These are phyloP conservation scores for Articulospora tetracladia DNA, from an alignment of 495 filamentous ascomycete species.

Conservation along the genomic window DNA sequence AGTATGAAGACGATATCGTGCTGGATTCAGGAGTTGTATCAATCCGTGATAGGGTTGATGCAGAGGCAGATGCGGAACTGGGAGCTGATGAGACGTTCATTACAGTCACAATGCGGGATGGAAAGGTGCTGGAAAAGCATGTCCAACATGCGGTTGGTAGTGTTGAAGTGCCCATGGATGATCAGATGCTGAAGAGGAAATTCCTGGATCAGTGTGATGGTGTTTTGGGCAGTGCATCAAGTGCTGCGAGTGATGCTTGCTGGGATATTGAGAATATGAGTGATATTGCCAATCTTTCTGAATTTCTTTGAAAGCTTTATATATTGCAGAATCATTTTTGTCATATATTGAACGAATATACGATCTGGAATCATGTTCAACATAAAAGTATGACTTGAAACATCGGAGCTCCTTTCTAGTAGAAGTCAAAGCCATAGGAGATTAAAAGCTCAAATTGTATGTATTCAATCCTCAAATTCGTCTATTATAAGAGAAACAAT, in stretches of 20 bases:
- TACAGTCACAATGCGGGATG: constrained; percentile 31
- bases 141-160: constrained; percentile 48
- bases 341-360: no score
- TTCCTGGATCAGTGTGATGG: constrained; percentile 38
- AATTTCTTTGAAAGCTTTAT: background rate
- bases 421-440: no score
- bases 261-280: constrained; percentile 2
- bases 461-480: no score
- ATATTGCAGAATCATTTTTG: no score
- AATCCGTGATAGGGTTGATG: constrained; percentile 39
- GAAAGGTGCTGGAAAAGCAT: constrained; percentile 36
- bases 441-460: no score
- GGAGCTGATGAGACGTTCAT: constrained; percentile 40
- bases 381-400: no score
- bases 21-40: constrained; percentile 31
- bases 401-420: no score
- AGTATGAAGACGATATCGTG: constrained; percentile 46
- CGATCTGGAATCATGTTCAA: no score
- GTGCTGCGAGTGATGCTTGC: constrained; percentile 10
- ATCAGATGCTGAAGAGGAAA: constrained; percentile 40
- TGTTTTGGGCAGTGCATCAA: constrained; percentile 17
- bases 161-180: constrained; percentile 42
- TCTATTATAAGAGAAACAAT: no score
- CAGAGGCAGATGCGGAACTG: constrained; percentile 35
- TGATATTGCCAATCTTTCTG: constrained; percentile 14